Evolutionary conservation across 2,329 filamentous ascomycete species (phyloP).

Genomic region (Calycina herbarum): DNA sequence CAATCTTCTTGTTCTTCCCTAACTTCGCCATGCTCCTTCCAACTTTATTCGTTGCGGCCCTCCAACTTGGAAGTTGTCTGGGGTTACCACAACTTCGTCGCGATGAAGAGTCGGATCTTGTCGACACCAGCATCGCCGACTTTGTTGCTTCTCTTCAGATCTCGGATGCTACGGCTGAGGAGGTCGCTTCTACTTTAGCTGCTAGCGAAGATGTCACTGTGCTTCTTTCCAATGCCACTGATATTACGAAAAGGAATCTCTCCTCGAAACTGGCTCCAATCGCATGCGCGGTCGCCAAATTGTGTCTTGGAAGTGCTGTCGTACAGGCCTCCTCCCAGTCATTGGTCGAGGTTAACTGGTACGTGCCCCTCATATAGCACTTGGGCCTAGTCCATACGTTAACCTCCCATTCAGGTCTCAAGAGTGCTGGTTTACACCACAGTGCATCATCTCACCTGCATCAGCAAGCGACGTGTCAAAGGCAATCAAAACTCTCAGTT

Average conservation of each 20-base stretch:
- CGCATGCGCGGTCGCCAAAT: not conserved
- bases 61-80: constrained; percentile 8
- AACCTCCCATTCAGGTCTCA: constrained; percentile 9
- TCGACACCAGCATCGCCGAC: not conserved
- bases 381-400: not conserved
- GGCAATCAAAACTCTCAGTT: constrained; percentile 10
- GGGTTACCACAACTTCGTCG: not conserved
- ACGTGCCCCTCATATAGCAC: not conserved
- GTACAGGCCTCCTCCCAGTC: not conserved
- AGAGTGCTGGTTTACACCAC: constrained; percentile 12
- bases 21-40: not conserved
- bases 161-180: not conserved
- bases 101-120: not conserved
- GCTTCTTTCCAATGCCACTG: not conserved
- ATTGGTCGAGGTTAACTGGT: constrained; percentile 3
- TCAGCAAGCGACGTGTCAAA: constrained; percentile 35
- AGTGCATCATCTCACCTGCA: constrained; percentile 37
- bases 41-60: not conserved
- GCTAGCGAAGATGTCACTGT: not conserved
- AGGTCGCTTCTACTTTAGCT: not conserved
- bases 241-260: not conserved
- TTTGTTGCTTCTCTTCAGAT: not conserved
- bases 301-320: constrained; percentile 7
- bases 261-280: not conserved
- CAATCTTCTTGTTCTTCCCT: not conserved